Percentiles rank a stretch among this genome's conserved stretches.
phyloP scores from a whole-genome alignment of 345 rosid genomes.

The Euphorbia lathyris region DNA sequence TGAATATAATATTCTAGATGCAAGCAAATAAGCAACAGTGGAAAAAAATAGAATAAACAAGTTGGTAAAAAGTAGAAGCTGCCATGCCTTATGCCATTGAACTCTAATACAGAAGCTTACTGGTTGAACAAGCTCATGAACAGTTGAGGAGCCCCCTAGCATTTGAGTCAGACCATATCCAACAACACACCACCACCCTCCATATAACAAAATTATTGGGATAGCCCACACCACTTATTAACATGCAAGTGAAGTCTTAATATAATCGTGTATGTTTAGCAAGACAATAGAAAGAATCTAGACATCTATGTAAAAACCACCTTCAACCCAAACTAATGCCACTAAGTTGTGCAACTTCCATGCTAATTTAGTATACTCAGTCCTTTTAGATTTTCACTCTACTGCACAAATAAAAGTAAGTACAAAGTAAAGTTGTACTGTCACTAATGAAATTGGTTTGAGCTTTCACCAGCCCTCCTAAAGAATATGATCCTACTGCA shows the following conservation, averaged over 20 bases:
- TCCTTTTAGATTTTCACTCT: not conserved
- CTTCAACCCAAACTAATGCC: not conserved
- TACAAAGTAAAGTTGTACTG: not conserved
- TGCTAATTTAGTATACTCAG: not conserved
- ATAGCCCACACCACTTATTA: not conserved
- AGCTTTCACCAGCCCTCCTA: not conserved
- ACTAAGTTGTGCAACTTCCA: not conserved
- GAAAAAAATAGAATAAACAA: not conserved
- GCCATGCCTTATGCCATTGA: not conserved
- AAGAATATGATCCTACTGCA: not conserved
- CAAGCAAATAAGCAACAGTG: not conserved
- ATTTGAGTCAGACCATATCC: not conserved
- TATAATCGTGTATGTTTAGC: not conserved
- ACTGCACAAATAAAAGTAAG: not conserved
- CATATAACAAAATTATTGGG: not conserved
- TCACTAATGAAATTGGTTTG: not conserved
- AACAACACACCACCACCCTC: not conserved
- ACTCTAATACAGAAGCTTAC: not conserved
- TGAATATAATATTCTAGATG: constrained; percentile 4
- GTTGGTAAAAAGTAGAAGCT: not conserved
- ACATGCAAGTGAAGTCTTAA: not conserved
- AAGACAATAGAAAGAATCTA: not conserved
- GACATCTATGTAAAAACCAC: not conserved
- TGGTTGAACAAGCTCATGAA: not conserved
- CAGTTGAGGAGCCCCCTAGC: not conserved